Evolutionary conservation across 2,329 filamentous ascomycete genomes (phyloP), one percentile per base, ranked within the genome.

Genomic region (Ilyonectria robusta): DNA sequence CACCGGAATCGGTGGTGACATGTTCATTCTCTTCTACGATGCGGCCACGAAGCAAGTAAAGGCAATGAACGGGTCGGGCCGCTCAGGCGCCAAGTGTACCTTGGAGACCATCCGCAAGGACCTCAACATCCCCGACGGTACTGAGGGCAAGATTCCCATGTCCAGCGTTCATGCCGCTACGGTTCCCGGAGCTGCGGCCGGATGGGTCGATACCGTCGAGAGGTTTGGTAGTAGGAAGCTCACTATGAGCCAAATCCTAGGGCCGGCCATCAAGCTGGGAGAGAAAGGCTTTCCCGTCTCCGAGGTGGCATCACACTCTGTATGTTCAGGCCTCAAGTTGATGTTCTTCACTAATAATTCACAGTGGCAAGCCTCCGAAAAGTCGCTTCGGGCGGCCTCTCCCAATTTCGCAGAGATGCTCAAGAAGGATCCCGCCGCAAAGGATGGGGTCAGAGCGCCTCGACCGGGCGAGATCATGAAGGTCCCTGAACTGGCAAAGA

Each of bases 1-100:
- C 6, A 98, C 96, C 1, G 96, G 96, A 46, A 98, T 99, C 67
- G 96, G 96, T 64, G 96, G 96, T 69, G 96, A 99, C 82, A 94
- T 97, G 91, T 99, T 98, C 83, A 95, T 95, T 80, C 89, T 98
- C 40, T 98, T 90, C 85, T 98, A 95, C 84, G 89, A 97, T 78
- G 94, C 94, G 47, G 88, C 92, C 73, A 93, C 91, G 0, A 92
- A 93, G 77, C 92, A 93, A 70, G 92, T 98, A 9, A 92, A 91
- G 61, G 93, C 94, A 10, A 84, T 98, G 80, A 99, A 99, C 80
- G 96, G 95, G 21, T 98, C 95, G 1, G 96, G 96, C n/a, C 91
- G 96, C 31, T 89, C 94, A 4, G 91, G 93, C 5, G 85, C 82
- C 58, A 89, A 91, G 42, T 90, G 84, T 69, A 93, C 91, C 0